Evolutionary conservation across 2,329 filamentous ascomycete genomes (phyloP).

Genomic region (Neonectria magnoliae): DNA sequence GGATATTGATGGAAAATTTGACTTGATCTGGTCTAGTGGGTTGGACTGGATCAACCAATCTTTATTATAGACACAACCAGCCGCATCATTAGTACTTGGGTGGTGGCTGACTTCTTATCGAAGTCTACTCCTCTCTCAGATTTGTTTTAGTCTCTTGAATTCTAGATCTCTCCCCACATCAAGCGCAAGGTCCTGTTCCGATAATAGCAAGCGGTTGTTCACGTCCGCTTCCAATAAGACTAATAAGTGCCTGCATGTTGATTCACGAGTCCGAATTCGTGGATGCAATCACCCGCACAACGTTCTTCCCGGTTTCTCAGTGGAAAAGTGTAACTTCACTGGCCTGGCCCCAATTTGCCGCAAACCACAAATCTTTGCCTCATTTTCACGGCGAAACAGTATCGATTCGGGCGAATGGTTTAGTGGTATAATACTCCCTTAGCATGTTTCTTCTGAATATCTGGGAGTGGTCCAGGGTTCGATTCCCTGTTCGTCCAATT

Average conservation of each 20-base stretch:
- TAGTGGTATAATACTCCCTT: not conserved
- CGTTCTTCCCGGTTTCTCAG: no score
- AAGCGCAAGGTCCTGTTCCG: not conserved
- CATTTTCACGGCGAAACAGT: not conserved
- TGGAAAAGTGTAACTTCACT: no score
- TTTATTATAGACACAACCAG: not conserved
- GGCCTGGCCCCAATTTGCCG: no score
- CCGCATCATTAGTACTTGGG: not conserved
- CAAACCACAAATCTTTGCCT: not conserved
- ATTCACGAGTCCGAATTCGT: not conserved
- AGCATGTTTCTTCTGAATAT: not conserved
- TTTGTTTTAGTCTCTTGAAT: not conserved
- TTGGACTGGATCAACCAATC: not conserved
- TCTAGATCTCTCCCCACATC: not conserved
- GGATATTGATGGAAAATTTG: not conserved
- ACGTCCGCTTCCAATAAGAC: not conserved
- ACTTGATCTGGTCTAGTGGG: not conserved
- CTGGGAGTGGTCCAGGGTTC: not conserved
- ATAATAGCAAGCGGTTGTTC: not conserved
- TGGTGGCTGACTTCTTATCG: not conserved
- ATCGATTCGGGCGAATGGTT: not conserved
- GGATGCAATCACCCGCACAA: no score
- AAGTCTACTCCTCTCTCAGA: not conserved
- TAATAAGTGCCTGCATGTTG: not conserved
- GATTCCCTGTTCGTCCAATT: not conserved